These are phyloP conservation scores for Jimgerdemannia lactiflua DNA, from an alignment of 192 early-diverging fungal species.

Conservation along the genomic window DNA sequence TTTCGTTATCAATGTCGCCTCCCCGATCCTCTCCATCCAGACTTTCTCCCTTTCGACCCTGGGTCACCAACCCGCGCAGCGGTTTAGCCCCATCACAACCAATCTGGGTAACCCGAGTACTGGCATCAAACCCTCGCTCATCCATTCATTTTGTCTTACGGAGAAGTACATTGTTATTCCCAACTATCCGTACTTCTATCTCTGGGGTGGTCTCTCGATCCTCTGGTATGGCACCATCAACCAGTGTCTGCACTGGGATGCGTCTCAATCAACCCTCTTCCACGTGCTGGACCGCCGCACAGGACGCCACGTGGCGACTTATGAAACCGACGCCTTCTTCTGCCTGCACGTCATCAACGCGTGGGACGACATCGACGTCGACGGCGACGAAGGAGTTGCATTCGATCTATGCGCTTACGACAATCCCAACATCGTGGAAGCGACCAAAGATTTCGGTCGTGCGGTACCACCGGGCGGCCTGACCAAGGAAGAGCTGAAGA, in stretches of 20 bases:
- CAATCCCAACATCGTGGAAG: constrained; percentile 35
- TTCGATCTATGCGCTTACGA: constrained; percentile 31
- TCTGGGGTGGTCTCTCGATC: constrained; percentile 31
- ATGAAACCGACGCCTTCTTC: constrained; percentile 38
- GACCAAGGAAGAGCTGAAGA: constrained; percentile 19
- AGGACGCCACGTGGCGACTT: constrained; percentile 40
- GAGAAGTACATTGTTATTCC: constrained; percentile 43
- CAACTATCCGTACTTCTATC: constrained; percentile 41
- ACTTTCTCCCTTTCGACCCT: constrained; percentile 16
- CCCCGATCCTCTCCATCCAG: constrained; percentile 18
- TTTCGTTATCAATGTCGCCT: constrained; percentile 29
- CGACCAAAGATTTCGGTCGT: constrained; percentile 18
- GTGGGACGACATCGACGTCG: constrained; percentile 38
- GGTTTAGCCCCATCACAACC: constrained; percentile 23
- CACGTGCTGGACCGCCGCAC: constrained; percentile 40
- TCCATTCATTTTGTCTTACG: constrained; percentile 48
- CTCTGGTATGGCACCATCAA: constrained; percentile 34
- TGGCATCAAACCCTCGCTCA: constrained; percentile 33
- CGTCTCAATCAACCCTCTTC: constrained; percentile 30
- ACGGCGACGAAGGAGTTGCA: constrained; percentile 21
- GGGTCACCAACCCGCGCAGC: constrained; percentile 7
- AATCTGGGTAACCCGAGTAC: constrained; percentile 26
- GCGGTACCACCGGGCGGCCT: constrained; percentile 17
- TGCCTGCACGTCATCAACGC: constrained; percentile 47
- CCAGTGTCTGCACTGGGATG: constrained; percentile 49